Conservation (phyloP, 495 filamentous ascomycete genomes). For the Pyrenula massariospora region DNA sequence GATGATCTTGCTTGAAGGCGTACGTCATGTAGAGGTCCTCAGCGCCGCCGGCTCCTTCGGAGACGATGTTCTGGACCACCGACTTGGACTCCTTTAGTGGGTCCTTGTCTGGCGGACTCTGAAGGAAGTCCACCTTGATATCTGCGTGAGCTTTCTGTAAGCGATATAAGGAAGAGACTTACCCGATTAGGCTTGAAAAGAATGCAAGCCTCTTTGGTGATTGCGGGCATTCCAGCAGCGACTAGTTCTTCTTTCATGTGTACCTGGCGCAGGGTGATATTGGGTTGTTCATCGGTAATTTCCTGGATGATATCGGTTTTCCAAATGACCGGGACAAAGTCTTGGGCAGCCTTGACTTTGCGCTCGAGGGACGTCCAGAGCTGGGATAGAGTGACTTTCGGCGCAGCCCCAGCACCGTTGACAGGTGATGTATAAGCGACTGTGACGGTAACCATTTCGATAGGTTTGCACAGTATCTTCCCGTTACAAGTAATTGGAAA, state of each 20-base stretch:
- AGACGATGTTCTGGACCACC: not conserved
- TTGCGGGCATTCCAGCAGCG: not conserved
- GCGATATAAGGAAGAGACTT: not conserved
- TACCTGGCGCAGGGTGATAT: not conserved
- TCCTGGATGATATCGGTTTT: not conserved
- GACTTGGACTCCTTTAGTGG: no score
- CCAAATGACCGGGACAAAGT: not conserved
- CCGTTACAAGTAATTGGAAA: no score
- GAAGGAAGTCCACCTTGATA: not conserved
- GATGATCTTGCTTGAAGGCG: not conserved
- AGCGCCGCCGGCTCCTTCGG: not conserved
- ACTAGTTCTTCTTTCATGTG: not conserved
- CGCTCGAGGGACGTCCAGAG: not conserved
- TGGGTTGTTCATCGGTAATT: not conserved
- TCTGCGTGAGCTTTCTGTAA: no score
- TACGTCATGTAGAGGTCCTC: not conserved
- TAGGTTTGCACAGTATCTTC: no score
- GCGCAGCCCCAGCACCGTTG: not conserved
- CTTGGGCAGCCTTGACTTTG: not conserved
- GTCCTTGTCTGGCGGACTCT: not conserved
- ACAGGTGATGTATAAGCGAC: not conserved
- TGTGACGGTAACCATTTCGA: not conserved
- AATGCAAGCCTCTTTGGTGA: not conserved
- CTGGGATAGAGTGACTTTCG: not conserved
- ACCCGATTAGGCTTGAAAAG: not conserved